phyloP scores from a whole-genome alignment of 2,329 filamentous ascomycete genomes.

The Penicillium sp. region DNA sequence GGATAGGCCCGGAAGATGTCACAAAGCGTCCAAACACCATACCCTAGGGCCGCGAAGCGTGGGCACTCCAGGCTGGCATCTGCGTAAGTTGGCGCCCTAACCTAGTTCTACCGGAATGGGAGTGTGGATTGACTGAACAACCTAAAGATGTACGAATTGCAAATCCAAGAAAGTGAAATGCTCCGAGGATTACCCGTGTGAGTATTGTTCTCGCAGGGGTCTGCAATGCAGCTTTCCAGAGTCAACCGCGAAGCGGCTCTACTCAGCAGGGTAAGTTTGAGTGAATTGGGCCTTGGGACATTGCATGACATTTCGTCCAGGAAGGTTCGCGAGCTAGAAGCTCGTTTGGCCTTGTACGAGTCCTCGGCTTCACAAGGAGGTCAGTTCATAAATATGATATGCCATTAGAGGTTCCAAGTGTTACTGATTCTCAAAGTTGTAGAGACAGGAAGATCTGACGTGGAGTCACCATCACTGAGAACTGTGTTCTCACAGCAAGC shows the following conservation, averaged over 20 bases:
- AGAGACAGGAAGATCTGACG: neutral
- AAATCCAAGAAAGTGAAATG: neutral
- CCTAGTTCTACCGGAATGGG: neutral
- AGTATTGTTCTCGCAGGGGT: neutral
- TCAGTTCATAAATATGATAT: neutral
- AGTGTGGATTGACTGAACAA: neutral
- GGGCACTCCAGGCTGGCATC: neutral
- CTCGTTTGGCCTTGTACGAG: neutral
- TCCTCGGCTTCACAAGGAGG: neutral
- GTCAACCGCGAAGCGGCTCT: neutral
- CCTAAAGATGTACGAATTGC: neutral
- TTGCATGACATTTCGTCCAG: neutral
- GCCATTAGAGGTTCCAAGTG: too few relatives aligned
- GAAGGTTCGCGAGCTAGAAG: neutral
- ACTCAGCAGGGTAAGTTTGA: neutral
- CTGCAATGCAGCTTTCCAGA: neutral
- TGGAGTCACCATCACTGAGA: neutral
- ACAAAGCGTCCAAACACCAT: neutral
- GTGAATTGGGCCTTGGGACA: too few relatives aligned
- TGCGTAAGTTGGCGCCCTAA: neutral
- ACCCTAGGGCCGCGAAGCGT: neutral
- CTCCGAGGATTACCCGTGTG: neutral
- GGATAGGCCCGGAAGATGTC: neutral
- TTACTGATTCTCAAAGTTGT: neutral
- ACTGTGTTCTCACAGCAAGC: neutral